These are phyloP conservation scores for Dendrothele bispora DNA, from an alignment of 768 basidiomycete species.

Conservation along the genomic window DNA sequence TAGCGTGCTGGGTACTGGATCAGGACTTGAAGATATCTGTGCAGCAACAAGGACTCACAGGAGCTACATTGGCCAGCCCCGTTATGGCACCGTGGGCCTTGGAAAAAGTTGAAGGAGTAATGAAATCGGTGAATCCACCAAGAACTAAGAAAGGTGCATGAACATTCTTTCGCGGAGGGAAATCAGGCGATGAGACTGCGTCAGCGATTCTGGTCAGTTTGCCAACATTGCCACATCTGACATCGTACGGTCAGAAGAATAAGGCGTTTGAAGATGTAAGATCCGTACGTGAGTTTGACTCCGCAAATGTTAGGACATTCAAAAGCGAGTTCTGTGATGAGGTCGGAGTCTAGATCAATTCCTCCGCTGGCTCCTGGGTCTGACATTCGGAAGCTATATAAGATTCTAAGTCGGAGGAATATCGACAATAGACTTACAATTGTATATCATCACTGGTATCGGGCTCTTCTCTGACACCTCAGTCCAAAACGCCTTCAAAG, in stretches of 20 bases:
- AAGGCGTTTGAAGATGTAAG: conserved; percentile 3
- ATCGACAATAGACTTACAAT: conserved; percentile 53
- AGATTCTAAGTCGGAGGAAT: conserved; percentile 10
- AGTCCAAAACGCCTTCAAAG: conserved; percentile 76
- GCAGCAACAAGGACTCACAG: conserved; percentile 41
- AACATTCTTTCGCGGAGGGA: conserved; percentile 67
- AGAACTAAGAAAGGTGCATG: conserved; percentile 78
- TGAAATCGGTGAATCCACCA: conserved; percentile 84
- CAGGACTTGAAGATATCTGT: conserved; percentile 2
- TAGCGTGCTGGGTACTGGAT: conserved; percentile 45
- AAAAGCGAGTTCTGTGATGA: conserved; percentile 76
- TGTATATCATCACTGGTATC: conserved; percentile 87
- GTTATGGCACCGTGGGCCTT: conserved; percentile 89
- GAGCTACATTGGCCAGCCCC: conserved; percentile 83
- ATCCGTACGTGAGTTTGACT: conserved; percentile 83
- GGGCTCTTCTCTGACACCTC: conserved; percentile 80
- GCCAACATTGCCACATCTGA: conserved; percentile 87
- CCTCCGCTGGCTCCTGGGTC: conserved; percentile 88
- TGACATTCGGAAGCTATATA: conserved; percentile 29
- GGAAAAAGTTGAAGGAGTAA: conserved; percentile 69
- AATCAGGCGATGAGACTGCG: conserved; percentile 55
- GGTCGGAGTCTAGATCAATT: conserved; percentile 88
- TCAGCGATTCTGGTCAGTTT: conserved; percentile 86
- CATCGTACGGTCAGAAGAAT: conserved; percentile 8
- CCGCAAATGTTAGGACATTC: conserved; percentile 80